phyloP scores from a whole-genome alignment of 2,329 filamentous ascomycete species.

The Arthroderma sp. region DNA sequence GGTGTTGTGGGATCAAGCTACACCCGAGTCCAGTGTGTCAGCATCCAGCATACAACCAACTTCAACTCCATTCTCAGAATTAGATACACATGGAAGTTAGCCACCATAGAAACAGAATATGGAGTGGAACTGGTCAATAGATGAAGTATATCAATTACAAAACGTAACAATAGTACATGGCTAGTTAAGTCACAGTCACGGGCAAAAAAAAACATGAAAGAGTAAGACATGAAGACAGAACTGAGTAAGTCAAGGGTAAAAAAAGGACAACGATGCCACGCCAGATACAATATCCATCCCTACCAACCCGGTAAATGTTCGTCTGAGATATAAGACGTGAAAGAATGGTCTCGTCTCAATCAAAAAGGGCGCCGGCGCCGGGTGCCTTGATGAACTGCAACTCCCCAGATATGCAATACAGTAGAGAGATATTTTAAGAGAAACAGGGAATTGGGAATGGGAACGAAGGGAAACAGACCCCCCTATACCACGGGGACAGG shows the following conservation, averaged over 20 bases:
- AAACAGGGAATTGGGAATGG: neutral
- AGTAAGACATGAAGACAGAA: neutral
- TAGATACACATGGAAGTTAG: too few species aligned
- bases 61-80: too few species aligned
- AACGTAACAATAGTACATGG: neutral
- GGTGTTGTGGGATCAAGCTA: neutral
- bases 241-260: neutral
- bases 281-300: neutral
- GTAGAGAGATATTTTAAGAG: neutral
- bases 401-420: neutral
- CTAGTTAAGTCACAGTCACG: neutral
- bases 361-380: conserved; percentile 16
- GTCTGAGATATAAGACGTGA: conserved; percentile 64
- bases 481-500: neutral
- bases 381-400: neutral
- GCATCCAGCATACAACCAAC: too few species aligned
- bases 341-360: conserved; percentile 42
- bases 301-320: neutral
- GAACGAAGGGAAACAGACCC: neutral
- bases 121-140: too few species aligned
- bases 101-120: too few species aligned
- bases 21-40: neutral
- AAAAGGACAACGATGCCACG: neutral
- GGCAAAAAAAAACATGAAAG: neutral
- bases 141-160: neutral